A percentile compares a stretch with the other conserved stretches of the same genome.
Evolutionary conservation across 2,329 filamentous ascomycete species (phyloP).

Genomic region (Massarina eburnea): DNA sequence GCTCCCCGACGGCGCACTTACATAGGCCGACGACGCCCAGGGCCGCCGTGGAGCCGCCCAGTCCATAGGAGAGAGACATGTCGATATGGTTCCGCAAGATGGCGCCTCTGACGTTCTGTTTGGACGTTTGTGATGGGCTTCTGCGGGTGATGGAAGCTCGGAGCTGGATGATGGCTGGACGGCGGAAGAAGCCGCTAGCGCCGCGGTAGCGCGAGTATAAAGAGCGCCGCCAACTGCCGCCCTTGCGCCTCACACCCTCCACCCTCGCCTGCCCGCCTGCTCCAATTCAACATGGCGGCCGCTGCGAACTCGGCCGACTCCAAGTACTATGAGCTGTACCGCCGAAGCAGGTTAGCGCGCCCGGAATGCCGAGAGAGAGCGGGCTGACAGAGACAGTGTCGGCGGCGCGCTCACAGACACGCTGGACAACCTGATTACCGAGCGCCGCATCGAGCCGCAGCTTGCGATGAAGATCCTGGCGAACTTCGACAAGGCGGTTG

Average conservation of each 20-base stretch:
- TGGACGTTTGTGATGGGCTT: no score
- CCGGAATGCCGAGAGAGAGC: constrained; percentile 9
- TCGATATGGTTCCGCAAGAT: constrained; percentile 26
- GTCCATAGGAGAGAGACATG: constrained; percentile 75
- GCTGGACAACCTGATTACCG: constrained; percentile 93
- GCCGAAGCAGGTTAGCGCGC: constrained; percentile 82
- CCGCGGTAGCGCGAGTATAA: constrained; percentile 4
- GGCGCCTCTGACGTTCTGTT: no score
- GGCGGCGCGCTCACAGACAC: constrained; percentile 92
- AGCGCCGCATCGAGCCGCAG: constrained; percentile 94
- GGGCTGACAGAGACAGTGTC: constrained; percentile 64
- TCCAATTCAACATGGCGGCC: constrained; percentile 29
- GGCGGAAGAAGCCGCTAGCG: constrained; percentile 32
- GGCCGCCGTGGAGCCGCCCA: constrained; percentile 68
- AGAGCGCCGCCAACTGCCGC: constrained; percentile 7
- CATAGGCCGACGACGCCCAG: constrained; percentile 75
- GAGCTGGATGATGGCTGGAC: constrained; percentile 27
- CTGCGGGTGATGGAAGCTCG: neutral
- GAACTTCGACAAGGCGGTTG: constrained; percentile 92
- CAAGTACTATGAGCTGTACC: constrained; percentile 91
- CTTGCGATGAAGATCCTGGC: constrained; percentile 97
- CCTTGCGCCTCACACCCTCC: constrained; percentile 11
- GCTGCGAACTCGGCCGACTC: constrained; percentile 29
- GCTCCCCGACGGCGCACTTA: constrained; percentile 52
- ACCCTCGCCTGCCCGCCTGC: constrained; percentile 12